phyloP scores from a whole-genome alignment of 345 rosid species.

The Lumnitzera racemosa region DNA sequence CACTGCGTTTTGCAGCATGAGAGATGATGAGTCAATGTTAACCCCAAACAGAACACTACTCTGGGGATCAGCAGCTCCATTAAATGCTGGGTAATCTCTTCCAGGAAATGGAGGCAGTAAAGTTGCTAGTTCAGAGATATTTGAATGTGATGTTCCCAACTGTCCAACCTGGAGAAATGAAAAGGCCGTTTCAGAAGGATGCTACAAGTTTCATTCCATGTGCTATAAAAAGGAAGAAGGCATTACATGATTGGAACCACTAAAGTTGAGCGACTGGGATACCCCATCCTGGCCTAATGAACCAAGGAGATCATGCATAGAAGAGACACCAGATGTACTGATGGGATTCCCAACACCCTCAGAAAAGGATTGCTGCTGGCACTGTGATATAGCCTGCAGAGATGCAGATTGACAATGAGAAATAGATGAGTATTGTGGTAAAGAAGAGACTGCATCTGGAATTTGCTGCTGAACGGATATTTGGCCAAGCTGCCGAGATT shows the following conservation, averaged over 20 bases:
- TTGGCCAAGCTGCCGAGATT: constrained; percentile 18
- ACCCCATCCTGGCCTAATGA: constrained; percentile 24
- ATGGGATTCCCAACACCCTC: constrained; percentile 18
- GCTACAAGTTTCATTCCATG: constrained; percentile 21
- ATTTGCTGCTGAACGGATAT: constrained; percentile 21
- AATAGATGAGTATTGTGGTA: constrained; percentile 13
- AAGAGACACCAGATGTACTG: constrained; percentile 20
- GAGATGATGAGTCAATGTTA: constrained; percentile 34
- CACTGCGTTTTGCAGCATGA: constrained; percentile 37
- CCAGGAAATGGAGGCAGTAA: constrained; percentile 40
- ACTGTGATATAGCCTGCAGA: constrained; percentile 19
- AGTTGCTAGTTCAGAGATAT: constrained; percentile 24
- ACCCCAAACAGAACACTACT: constrained; percentile 38
- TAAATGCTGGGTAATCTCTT: constrained; percentile 30
- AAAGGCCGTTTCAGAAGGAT: constrained; percentile 19
- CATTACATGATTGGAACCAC: constrained; percentile 16
- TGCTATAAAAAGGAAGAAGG: constrained; percentile 15
- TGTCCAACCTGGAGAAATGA: constrained; percentile 29
- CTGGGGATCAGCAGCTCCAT: constrained; percentile 29
- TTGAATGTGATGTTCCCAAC: constrained; percentile 21
- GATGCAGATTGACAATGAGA: constrained; percentile 25
- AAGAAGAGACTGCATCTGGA: constrained; percentile 18
- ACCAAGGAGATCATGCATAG: constrained; percentile 25
- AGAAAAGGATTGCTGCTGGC: constrained; percentile 28
- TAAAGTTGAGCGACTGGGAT: constrained; percentile 23